These are phyloP conservation scores for Rutstroemia sp. DNA, from an alignment of 2,329 filamentous ascomycete genomes.

Conservation along the genomic window DNA sequence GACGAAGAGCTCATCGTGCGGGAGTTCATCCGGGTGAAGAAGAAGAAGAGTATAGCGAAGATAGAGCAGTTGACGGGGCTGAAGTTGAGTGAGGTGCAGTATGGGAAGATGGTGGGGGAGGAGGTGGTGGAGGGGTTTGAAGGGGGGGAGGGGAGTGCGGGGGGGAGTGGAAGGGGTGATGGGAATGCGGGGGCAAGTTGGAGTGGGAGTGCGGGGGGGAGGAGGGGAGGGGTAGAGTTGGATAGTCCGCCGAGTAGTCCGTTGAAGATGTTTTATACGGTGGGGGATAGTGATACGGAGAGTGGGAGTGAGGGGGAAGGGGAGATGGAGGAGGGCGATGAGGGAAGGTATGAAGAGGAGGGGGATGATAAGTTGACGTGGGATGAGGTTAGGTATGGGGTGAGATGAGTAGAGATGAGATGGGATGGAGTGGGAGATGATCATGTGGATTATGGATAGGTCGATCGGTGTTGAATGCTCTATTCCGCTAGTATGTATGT, in stretches of 20 bases:
- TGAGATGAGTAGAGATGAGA: not conserved
- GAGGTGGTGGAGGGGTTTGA: not conserved
- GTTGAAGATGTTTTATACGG: slow-evolving; percentile 10
- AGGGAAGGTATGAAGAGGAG: not conserved
- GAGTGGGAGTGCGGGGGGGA: not conserved
- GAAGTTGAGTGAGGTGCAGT: slow-evolving; percentile 5
- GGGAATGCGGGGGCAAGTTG: not conserved
- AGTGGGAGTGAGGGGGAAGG: not conserved
- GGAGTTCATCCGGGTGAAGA: slow-evolving; percentile 3
- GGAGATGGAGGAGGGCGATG: not conserved
- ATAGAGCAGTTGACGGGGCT: slow-evolving; percentile 8
- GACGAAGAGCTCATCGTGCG: slow-evolving; percentile 1
- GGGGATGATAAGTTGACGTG: not conserved
- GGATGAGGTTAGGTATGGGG: not conserved
- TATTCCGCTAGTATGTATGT: too few relatives aligned
- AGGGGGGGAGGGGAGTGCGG: not conserved
- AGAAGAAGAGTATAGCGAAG: slow-evolving; percentile 8
- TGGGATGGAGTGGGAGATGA: not conserved
- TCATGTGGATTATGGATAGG: too few relatives aligned
- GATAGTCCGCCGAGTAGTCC: slow-evolving; percentile 9
- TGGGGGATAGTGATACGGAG: slow-evolving; percentile 2
- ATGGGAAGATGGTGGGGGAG: slow-evolving; percentile 7
- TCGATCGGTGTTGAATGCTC: too few relatives aligned
- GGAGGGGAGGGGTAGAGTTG: not conserved
- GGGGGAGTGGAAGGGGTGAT: too few relatives aligned